These are phyloP conservation scores for Fusarium citri DNA, from an alignment of 2,329 filamentous ascomycete genomes.

Conservation along the genomic window DNA sequence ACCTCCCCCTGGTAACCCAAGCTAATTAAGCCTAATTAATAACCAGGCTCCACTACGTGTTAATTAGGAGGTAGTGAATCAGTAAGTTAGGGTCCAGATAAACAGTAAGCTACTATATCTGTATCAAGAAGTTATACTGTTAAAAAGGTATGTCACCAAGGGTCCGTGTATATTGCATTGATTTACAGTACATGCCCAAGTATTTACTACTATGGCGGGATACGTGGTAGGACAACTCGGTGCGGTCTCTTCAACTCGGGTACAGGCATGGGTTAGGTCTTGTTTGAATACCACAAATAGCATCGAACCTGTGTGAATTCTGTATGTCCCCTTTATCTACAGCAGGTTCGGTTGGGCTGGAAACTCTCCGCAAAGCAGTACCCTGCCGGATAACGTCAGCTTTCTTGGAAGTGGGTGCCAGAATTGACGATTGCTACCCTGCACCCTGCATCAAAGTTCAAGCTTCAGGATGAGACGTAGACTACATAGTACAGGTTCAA, in stretches of 20 bases:
- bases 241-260: neutral
- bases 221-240: neutral
- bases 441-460: neutral
- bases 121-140: neutral
- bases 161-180: neutral
- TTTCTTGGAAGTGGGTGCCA: neutral
- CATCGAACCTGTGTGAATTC: neutral
- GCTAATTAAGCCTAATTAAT: conserved; percentile 20
- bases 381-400: conserved; percentile 6
- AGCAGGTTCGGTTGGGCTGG: neutral
- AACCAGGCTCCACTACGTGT: conserved; percentile 4
- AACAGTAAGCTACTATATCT: neutral
- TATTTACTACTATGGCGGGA: neutral
- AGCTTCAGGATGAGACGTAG: neutral
- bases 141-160: neutral
- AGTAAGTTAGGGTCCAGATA: neutral
- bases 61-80: conserved; percentile 1
- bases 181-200: no score
- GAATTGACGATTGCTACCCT: neutral
- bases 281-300: neutral
- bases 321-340: neutral
- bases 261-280: neutral
- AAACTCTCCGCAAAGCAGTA: neutral
- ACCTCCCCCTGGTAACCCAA: conserved; percentile 37
- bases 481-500: neutral